Base-by-base conservation (phyloP, 2,329 filamentous ascomycete species). In the Fusarium compactum region DNA sequence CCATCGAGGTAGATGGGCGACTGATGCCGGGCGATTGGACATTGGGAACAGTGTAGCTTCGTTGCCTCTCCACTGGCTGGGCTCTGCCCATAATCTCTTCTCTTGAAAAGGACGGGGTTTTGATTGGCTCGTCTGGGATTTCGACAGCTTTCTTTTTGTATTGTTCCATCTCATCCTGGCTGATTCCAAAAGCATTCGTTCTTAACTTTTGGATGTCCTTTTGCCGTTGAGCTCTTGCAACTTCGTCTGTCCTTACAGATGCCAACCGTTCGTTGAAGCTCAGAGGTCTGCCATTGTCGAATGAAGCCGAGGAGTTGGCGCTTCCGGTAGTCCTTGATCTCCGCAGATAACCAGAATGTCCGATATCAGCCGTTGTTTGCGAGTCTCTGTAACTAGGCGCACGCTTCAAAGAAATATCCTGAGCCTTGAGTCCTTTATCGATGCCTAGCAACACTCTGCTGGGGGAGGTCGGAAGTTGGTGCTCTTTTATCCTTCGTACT, bases 251-350 rank as follows among this genome's bases (percentile, higher is more conserved):
- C 68, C 89, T 88, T 40, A 90, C 91, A 52, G 92, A 89, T 2
- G 92, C 91, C 65, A 99, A 87, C 48, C 95, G 87, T 79, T 98
- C 94, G 76, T 92, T 97, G 80, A 98, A 99, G 58, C 89, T 88
- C 60, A 84, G 74, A 6, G 86, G 83, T 22, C 83, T 81, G 12
- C 79, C 70, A 12, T 79, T 70, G 11, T 79, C 79, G 7, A 74
- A 71, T 8, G 74, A 65, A 30, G 67, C 24, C n/a, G 67, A 55
- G 15, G 64, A 67, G 24, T 72, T 67, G 16, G 69, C 65, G 7
- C 76, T 77, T 10, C 77, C 77, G 5, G 81, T 77, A 6, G 84
- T 83, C 55, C 80, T 81, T 16, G 84, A 77, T 65, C 83, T 81
- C 64, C 83, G 81, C 44, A 88, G 72, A 69, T 84, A 85, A 15